Evolutionary conservation across 176 grass and related monocot species (phyloP), one percentile per base, ranked within the genome.

Genomic region (Oropetium thomaeum): DNA sequence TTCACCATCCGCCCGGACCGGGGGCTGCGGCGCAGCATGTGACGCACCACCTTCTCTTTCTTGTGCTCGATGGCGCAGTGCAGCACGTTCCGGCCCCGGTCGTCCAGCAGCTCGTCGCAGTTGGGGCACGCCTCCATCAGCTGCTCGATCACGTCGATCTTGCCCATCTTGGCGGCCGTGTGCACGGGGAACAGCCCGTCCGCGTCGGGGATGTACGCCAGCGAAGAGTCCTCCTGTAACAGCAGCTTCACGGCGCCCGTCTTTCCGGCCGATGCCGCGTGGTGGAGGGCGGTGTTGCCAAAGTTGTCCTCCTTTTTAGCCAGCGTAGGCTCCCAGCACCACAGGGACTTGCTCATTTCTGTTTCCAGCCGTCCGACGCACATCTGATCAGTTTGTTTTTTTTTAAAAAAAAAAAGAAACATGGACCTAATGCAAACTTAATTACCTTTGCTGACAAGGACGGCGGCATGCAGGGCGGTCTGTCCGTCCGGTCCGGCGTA

Each of bases 391-490:
- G n/a, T n/a, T n/a, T n/a, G n/a, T n/a, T n/a, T n/a, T n/a, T n/a
- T n/a, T n/a, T n/a, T n/a, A n/a, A n/a, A n/a, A n/a, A n/a, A n/a
- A n/a, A n/a, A n/a, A n/a, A n/a, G n/a, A n/a, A n/a, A n/a, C n/a
- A n/a, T n/a, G n/a, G n/a, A n/a, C n/a, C n/a, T n/a, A n/a, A n/a
- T n/a, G n/a, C n/a, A n/a, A n/a, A n/a, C n/a, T n/a, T n/a, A n/a
- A n/a, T n/a, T 49, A 70, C 54, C 75, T 76, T 70, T 31, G 8
- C 17, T 70, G 20, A 38, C 70, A 62, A 87, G 52, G 27, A 88
- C 86, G 7, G 86, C 74, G 0, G 86, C 86, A 49, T 88, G 86
- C 38, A 88, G 66, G 3, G 86, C 86, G 12, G 68, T 83, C 62
- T 83, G 80, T 1, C 73, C 79, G 10, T 71, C 44, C 2, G 80